Conservation (phyloP, 2,329 filamentous ascomycete species). For the Thielaviopsis euricoi region DNA sequence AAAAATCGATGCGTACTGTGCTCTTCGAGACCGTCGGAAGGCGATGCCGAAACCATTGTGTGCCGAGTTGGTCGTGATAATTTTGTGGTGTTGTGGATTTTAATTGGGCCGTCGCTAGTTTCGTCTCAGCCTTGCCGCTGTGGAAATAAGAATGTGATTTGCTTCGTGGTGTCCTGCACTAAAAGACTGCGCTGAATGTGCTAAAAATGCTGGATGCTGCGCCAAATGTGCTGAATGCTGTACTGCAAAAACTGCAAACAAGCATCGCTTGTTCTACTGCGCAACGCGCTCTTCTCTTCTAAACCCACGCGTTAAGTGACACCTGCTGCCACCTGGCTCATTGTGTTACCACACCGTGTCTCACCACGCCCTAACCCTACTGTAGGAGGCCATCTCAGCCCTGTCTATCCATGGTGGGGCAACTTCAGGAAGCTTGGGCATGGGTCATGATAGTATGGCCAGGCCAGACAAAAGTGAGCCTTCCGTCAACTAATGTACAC, state of each 20-base stretch:
- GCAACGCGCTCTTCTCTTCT: not conserved
- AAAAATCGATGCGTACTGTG: conserved; percentile 4
- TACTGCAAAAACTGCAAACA: not conserved
- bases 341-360: not conserved
- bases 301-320: not conserved
- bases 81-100: not conserved
- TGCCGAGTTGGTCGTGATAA: not conserved
- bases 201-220: too few relatives aligned
- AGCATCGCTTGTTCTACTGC: not conserved
- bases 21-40: conserved; percentile 7
- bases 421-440: not conserved
- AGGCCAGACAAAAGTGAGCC: too few relatives aligned
- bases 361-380: not conserved
- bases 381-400: not conserved
- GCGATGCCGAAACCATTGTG: not conserved
- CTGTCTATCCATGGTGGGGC: not conserved
- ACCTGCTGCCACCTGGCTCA: not conserved
- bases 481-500: too few relatives aligned
- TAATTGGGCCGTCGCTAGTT: not conserved
- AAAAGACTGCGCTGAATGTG: too few relatives aligned
- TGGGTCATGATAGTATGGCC: too few relatives aligned
- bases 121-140: not conserved
- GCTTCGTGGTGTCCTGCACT: too few relatives aligned
- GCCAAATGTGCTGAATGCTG: not conserved
- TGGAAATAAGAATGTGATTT: not conserved